These are phyloP conservation scores for Gentiana dahurica DNA, from an alignment of 257 asterid species.

Conservation along the genomic window DNA sequence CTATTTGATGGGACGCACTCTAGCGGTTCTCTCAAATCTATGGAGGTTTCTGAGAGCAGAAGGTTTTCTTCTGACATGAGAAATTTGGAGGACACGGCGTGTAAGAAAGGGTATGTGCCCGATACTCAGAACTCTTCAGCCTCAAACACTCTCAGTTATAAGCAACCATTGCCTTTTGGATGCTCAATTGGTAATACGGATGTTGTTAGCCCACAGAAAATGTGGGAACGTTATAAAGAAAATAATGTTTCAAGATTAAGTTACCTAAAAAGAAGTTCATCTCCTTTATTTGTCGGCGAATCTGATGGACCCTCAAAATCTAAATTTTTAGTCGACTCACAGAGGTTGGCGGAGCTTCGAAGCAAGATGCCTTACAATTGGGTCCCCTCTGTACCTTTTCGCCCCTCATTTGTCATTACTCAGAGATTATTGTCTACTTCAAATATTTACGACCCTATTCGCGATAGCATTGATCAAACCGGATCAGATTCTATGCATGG, in stretches of 20 bases:
- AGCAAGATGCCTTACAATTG: constrained; percentile 36
- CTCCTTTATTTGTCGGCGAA: constrained; percentile 34
- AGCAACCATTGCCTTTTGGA: constrained; percentile 30
- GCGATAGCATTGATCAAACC: constrained; percentile 29
- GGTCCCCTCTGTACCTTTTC: constrained; percentile 75
- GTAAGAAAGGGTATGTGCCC: constrained; percentile 15
- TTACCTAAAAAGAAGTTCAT: constrained; percentile 30
- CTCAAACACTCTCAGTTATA: constrained; percentile 19
- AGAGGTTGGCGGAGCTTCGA: constrained; percentile 8
- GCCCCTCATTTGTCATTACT: constrained; percentile 53
- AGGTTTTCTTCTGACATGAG: constrained; percentile 20
- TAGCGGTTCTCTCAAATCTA: constrained; percentile 15
- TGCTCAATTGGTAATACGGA: constrained; percentile 34
- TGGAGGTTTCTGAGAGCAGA: constrained; percentile 18
- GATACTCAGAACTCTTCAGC: constrained; percentile 17
- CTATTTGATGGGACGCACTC: constrained; percentile 22
- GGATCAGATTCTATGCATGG: constrained; percentile 27
- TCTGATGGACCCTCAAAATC: constrained; percentile 23
- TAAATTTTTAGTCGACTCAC: constrained; percentile 20
- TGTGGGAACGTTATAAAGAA: constrained; percentile 24
- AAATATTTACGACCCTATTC: constrained; percentile 38
- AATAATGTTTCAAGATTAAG: constrained; percentile 31
- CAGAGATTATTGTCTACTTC: constrained; percentile 37
- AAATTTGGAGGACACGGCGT: constrained; percentile 17
- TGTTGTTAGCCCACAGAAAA: constrained; percentile 24